Evolutionary conservation across 2,329 filamentous ascomycete species (phyloP).

Genomic region (Teratosphaeria destructans): DNA sequence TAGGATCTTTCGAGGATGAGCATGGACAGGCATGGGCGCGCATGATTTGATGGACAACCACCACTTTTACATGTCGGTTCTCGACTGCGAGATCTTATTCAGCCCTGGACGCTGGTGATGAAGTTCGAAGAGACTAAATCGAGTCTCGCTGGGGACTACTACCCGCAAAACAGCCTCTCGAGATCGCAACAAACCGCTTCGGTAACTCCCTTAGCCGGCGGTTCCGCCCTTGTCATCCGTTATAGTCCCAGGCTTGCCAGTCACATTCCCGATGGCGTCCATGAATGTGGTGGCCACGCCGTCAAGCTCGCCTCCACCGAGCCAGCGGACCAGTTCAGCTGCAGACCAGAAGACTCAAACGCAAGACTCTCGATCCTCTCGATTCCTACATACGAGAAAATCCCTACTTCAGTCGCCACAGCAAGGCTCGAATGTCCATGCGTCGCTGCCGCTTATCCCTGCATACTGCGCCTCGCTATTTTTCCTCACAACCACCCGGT

Average conservation of each 20-base stretch:
- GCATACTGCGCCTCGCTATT: too few relatives aligned
- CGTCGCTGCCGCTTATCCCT: too few relatives aligned
- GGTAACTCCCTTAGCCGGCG: conserved; percentile 31
- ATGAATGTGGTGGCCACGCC: conserved; percentile 41
- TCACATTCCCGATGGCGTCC: conserved; percentile 44
- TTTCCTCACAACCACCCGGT: too few relatives aligned
- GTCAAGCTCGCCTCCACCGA: conserved; percentile 36
- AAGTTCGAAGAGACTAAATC: too few relatives aligned
- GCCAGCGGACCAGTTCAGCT: conserved; percentile 48
- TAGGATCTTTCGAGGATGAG: background rate
- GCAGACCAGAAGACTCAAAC: conserved; percentile 51
- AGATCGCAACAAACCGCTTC: conserved; percentile 27
- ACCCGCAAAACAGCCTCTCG: background rate
- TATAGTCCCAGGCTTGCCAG: conserved; percentile 38
- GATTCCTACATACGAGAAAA: too few relatives aligned
- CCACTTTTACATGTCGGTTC: background rate
- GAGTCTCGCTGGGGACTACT: background rate
- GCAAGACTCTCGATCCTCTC: too few relatives aligned
- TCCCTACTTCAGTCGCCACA: too few relatives aligned
- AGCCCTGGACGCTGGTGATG: too few relatives aligned
- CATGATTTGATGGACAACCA: background rate
- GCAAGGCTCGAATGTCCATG: too few relatives aligned
- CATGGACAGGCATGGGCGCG: background rate
- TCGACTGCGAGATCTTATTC: too few relatives aligned
- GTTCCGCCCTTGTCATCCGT: conserved; percentile 46